Conservation (phyloP, 2,329 filamentous ascomycete species). For the Remersonia thermophila region DNA sequence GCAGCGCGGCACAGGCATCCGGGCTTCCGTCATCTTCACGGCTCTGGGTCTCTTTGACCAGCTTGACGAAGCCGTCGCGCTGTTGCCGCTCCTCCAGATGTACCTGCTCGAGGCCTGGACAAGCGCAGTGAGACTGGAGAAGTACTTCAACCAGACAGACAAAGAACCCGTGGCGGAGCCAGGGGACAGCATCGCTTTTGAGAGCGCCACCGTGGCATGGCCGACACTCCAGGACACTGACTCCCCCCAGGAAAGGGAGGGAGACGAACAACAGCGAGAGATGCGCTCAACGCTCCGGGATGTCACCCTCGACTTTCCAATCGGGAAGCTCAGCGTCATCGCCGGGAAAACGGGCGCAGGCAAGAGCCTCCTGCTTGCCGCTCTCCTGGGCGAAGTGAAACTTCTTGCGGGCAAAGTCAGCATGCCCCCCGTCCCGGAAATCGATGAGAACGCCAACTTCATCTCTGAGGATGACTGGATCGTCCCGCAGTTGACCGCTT, state of each 20-base stretch:
- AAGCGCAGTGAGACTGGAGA: slow-evolving; percentile 24
- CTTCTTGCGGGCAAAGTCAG: slow-evolving; percentile 22
- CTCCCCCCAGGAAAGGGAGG: slow-evolving; percentile 2
- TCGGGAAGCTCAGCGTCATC: slow-evolving; percentile 24
- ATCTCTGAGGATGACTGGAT: slow-evolving; percentile 22
- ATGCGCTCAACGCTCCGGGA: slow-evolving; percentile 23
- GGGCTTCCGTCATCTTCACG: slow-evolving; percentile 25
- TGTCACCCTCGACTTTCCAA: slow-evolving; percentile 23
- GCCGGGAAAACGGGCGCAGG: slow-evolving; percentile 28
- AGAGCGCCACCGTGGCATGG: slow-evolving; percentile 24
- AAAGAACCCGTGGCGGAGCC: slow-evolving; percentile 17
- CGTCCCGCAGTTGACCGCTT: slow-evolving; percentile 28
- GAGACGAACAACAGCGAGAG: slow-evolving; percentile 10
- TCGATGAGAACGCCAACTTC: slow-evolving; percentile 15
- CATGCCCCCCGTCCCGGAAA: slow-evolving; percentile 17
- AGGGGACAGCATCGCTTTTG: slow-evolving; percentile 19
- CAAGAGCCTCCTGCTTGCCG: slow-evolving; percentile 28
- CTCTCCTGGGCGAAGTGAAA: slow-evolving; percentile 28
- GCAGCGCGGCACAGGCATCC: slow-evolving; percentile 21
- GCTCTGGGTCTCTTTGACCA: slow-evolving; percentile 25
- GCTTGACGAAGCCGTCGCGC: slow-evolving; percentile 23
- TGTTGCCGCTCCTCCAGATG: slow-evolving; percentile 23
- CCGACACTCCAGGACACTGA: slow-evolving; percentile 21
- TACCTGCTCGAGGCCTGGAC: slow-evolving; percentile 26
- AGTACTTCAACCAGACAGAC: slow-evolving; percentile 23